These are phyloP conservation scores for Pleurotus sapidus DNA, from an alignment of 768 basidiomycete species.

Conservation along the genomic window DNA sequence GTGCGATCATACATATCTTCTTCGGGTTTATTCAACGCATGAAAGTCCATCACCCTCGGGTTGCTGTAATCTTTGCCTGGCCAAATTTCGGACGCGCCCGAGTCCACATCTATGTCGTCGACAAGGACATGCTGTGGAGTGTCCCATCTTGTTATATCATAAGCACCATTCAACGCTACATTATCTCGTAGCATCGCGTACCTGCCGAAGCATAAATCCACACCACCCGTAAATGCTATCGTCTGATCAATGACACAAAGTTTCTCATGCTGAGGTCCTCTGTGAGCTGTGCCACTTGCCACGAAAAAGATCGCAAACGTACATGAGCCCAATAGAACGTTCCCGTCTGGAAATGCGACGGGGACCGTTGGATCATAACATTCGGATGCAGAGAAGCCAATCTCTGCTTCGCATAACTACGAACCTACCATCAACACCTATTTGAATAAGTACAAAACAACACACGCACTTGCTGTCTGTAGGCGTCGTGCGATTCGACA, in stretches of 20 bases:
- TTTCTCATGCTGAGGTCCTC: slow-evolving; percentile 80
- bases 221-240: slow-evolving; percentile 97
- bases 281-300: not conserved
- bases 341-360: slow-evolving; percentile 95
- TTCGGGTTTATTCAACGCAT: slow-evolving; percentile 81
- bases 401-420: slow-evolving; percentile 83
- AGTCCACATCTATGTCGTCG: slow-evolving; percentile 72
- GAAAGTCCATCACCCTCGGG: slow-evolving; percentile 83
- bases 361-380: slow-evolving; percentile 95
- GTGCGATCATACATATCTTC: slow-evolving; percentile 95
- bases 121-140: slow-evolving; percentile 89
- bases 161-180: not conserved
- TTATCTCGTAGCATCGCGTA: slow-evolving; percentile 20
- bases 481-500: slow-evolving; percentile 91
- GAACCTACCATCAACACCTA: not conserved
- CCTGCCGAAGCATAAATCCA: slow-evolving; percentile 93
- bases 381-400: slow-evolving; percentile 82
- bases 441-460: not conserved
- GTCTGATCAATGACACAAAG: slow-evolving; percentile 96
- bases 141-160: slow-evolving; percentile 69
- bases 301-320: slow-evolving; percentile 20
- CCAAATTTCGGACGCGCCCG: slow-evolving; percentile 77
- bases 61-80: slow-evolving; percentile 98
- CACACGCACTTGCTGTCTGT: slow-evolving; percentile 83
- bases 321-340: slow-evolving; percentile 99